Evolutionary conservation across 169 alveolate species (phyloP).

Genomic region (Plasmodium inui): DNA sequence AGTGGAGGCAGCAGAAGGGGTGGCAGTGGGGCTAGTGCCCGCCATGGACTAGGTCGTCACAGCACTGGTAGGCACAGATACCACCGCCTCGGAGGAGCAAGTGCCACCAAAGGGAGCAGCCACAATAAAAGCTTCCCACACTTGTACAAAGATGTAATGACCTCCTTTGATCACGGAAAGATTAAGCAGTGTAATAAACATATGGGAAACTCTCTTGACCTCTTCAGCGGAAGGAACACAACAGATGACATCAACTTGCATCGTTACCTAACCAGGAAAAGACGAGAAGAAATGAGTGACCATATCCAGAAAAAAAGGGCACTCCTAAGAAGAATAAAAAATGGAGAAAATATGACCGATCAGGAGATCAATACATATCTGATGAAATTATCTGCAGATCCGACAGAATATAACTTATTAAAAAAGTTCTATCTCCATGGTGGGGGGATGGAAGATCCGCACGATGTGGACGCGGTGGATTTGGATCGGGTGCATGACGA

Average conservation of each 20-base stretch:
- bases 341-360: background rate
- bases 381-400: background rate
- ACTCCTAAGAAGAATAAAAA: background rate
- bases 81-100: background rate
- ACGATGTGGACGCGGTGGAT: background rate
- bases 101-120: background rate
- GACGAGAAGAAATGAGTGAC: background rate
- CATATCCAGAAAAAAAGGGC: background rate
- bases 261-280: conserved; percentile 12
- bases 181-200: background rate
- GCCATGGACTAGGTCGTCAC: background rate
- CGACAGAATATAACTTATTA: background rate
- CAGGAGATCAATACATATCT: background rate
- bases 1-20: background rate
- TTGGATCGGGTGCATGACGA: too few relatives aligned
- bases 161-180: background rate
- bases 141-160: background rate
- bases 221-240: background rate
- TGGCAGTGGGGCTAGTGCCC: background rate
- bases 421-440: background rate
- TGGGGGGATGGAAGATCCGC: background rate
- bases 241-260: conserved; percentile 12
- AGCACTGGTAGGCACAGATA: background rate
- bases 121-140: background rate
- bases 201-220: background rate